phyloP scores from a whole-genome alignment of 2,329 filamentous ascomycete genomes.

The Alternaria brassicae region DNA sequence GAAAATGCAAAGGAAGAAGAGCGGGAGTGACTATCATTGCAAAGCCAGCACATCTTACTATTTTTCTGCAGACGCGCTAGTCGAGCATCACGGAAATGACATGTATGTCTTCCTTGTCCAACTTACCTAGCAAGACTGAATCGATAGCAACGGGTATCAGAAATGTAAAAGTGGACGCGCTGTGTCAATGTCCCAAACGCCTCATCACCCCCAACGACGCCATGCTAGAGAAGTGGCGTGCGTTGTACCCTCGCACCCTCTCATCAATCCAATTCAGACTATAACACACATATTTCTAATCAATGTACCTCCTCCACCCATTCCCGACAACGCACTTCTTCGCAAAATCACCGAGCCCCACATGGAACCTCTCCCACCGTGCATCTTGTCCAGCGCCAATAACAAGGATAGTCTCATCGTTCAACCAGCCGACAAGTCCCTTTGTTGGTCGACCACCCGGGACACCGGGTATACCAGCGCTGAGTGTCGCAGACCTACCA shows the following conservation, averaged over 20 bases:
- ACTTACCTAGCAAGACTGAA: too few relatives aligned
- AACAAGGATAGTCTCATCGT: constrained; percentile 75
- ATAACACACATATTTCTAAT: not conserved
- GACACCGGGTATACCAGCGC: constrained; percentile 60
- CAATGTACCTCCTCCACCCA: constrained; percentile 16
- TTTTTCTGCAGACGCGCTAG: too few relatives aligned
- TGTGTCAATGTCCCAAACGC: too few relatives aligned
- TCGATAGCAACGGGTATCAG: too few relatives aligned
- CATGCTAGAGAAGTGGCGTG: too few relatives aligned
- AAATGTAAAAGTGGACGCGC: too few relatives aligned
- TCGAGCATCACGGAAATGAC: too few relatives aligned
- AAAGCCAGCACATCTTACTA: too few relatives aligned
- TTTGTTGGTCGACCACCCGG: constrained; percentile 71
- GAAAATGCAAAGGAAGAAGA: too few relatives aligned
- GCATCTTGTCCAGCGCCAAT: constrained; percentile 81
- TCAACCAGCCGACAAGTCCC: constrained; percentile 84
- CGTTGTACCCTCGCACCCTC: not conserved
- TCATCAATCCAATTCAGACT: not conserved
- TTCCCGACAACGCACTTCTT: constrained; percentile 6
- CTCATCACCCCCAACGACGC: too few relatives aligned
- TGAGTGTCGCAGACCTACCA: constrained; percentile 45
- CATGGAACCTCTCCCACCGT: constrained; percentile 81
- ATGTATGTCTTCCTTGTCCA: too few relatives aligned
- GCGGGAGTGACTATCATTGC: too few relatives aligned
- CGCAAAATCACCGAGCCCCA: constrained; percentile 65